Conservation (phyloP, 208 protist genomes). For the Borovskyia barvae region DNA sequence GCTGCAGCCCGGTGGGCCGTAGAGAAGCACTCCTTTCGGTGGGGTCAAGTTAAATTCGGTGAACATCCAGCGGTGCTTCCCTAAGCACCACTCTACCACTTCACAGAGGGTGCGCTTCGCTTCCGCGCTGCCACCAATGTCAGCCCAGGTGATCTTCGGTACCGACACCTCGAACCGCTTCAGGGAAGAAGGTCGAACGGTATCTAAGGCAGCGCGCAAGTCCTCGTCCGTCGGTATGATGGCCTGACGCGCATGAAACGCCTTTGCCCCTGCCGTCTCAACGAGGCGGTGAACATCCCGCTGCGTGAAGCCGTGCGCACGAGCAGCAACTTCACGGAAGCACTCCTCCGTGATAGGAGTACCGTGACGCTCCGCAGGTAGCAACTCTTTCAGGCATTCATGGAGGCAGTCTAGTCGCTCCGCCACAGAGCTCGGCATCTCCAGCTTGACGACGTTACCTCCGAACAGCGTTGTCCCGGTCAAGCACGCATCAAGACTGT, state of each 20-base stretch:
- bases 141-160: conserved; percentile 87
- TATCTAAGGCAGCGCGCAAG: conserved; percentile 23
- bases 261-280: conserved; percentile 30
- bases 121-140: conserved; percentile 94
- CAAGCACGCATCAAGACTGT: conserved; percentile 30
- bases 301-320: conserved; percentile 60
- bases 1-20: conserved; percentile 98
- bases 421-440: conserved; percentile 13
- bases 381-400: conserved; percentile 12
- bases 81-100: conserved; percentile 89
- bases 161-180: conserved; percentile 76
- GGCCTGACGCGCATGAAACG: conserved; percentile 28
- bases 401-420: conserved; percentile 29
- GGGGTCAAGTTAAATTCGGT: conserved; percentile 90
- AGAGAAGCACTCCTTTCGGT: conserved; percentile 95
- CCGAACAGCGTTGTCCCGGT: conserved; percentile 17
- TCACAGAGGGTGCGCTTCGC: conserved; percentile 91
- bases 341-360: conserved; percentile 5
- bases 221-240: conserved; percentile 18
- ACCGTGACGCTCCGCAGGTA: not conserved
- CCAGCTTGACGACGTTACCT: conserved; percentile 14
- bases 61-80: conserved; percentile 90
- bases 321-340: conserved; percentile 28
- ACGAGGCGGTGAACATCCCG: conserved; percentile 49
- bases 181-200: conserved; percentile 57